Base-by-base conservation (phyloP, 768 basidiomycete genomes). In the Pleurotus platypus region DNA sequence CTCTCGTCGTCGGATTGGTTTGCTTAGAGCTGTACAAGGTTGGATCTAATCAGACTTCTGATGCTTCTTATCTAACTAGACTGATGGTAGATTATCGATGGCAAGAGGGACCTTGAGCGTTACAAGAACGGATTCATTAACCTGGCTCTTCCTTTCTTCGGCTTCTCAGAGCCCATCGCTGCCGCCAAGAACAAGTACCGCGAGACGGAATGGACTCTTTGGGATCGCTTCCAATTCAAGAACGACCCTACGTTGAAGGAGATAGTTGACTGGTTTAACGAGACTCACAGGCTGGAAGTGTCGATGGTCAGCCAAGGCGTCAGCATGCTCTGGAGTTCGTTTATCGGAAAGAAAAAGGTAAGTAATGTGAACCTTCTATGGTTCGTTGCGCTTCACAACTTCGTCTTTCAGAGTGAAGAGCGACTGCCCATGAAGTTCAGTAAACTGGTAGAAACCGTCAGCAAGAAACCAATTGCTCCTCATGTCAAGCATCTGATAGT, bases 41-140 rank as follows among this genome's bases (percentile, higher is more conserved):
- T 58, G 70, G 56, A 5, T 24, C n/a, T 9, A 6, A 4, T 50
- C 12, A 37, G 9, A 45, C 24, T 6, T 55, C 22, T 42, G 9
- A 30, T 26, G 30, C 38, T 35, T 22, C 22, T 11, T 18, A 22
- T 57, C 50, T 62, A n/a, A 63, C 4, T 51, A 12, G n/a, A 37
- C 1, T 4, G 27, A n/a, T 45, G 39, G 1, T 60, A 97, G 94
- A 81, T 98, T 68, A 95, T 99, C 62, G 97, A 98, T 69, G 89
- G 89, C 60, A 98, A 98, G 83, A 86, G 78, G 66, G 90, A 92
- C 67, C 77, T 98, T 12, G 97, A 98, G 62, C 83, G 89, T 48
- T 99, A 92, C 83, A 98, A 97, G 82, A 99, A 99, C 66, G 96
- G 95, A 39, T 99, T 99, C 71, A 84, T 98, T 65, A 99, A 99